Evolutionary conservation across 768 basidiomycete genomes (phyloP).

Genomic region (Termitomyces eurrhizus): DNA sequence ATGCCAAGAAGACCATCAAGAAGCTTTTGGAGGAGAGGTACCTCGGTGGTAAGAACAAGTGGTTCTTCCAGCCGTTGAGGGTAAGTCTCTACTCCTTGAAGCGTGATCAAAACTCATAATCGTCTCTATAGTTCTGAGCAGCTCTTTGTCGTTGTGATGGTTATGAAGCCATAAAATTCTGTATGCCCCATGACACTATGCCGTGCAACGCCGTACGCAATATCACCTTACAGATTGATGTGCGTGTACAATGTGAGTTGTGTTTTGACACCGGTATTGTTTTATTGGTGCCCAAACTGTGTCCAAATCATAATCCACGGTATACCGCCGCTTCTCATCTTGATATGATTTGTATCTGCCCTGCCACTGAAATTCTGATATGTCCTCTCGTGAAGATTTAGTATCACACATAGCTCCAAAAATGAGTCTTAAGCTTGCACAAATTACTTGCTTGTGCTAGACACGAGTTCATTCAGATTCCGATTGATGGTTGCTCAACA

Average conservation of each 20-base stretch:
- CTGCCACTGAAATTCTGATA: background rate
- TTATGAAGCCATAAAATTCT: slow-evolving; percentile 30
- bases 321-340: background rate
- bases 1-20: slow-evolving; percentile 95
- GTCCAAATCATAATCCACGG: background rate
- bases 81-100: slow-evolving; percentile 37
- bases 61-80: slow-evolving; percentile 90
- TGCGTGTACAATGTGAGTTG: background rate
- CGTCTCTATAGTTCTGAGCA: slow-evolving; percentile 31
- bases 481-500: background rate
- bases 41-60: slow-evolving; percentile 91
- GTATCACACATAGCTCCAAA: background rate
- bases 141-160: slow-evolving; percentile 21
- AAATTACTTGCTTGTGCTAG: background rate
- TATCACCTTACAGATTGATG: background rate
- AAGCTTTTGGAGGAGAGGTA: slow-evolving; percentile 96
- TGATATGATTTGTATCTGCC: background rate
- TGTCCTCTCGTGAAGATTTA: background rate
- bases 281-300: background rate
- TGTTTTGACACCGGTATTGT: background rate
- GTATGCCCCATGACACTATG: slow-evolving; percentile 33
- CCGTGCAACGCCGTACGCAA: slow-evolving; percentile 23
- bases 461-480: too few relatives aligned
- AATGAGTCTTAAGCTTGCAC: background rate
- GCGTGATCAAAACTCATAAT: slow-evolving; percentile 3